Evolutionary conservation across 2,329 filamentous ascomycete species (phyloP), one percentile per base, ranked within the genome.

Genomic region (Hypoxylon sp.): DNA sequence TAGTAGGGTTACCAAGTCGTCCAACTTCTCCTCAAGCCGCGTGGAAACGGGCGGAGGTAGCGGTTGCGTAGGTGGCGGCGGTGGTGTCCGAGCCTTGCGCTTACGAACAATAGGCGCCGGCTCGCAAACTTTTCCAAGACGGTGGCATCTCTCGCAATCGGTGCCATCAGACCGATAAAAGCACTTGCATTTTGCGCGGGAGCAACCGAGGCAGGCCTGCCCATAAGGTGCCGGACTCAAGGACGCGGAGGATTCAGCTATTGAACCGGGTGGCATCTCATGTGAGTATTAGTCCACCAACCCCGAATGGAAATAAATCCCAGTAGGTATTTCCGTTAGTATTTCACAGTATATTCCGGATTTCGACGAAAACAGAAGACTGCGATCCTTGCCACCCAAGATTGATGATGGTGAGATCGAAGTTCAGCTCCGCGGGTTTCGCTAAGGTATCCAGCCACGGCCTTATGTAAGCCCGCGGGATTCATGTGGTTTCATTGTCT

Each of bases 1-100:
- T 9, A 85, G 72, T n/a, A 85, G 80, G 2, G 80, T 80, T 17
- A 85, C 82, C 2, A 86, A 75, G 61, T 84, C 81, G 49, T 85
- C 82, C 6, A 86, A 77, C 75, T 84, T 85, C 71, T 84, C 82
- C 74, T 86, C 84, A 5, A 86, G 77, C 65, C 83, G 81, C 6
- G 82, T 81, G 38, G 45, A 28, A n/a, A 34, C 25, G 11, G 38
- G 57, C 10, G 60, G 55, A 5, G 53, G 21, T 9, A 48, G 41
- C 36, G 58, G 38, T 36, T 55, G 59, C 48, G 43, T 3, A 32
- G 25, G 32, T 13, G 59, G 48, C 21, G 50, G 50, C 6, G 62
- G 50, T n/a, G 58, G 45, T 23, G 53, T 57, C 19, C 41, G 43
- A 30, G 65, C 62, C 50, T 70, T 73, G 11, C 70, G 72, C 57